Evolutionary conservation across 2,329 filamentous ascomycete species (phyloP).

Genomic region (Fusarium pilosicola): DNA sequence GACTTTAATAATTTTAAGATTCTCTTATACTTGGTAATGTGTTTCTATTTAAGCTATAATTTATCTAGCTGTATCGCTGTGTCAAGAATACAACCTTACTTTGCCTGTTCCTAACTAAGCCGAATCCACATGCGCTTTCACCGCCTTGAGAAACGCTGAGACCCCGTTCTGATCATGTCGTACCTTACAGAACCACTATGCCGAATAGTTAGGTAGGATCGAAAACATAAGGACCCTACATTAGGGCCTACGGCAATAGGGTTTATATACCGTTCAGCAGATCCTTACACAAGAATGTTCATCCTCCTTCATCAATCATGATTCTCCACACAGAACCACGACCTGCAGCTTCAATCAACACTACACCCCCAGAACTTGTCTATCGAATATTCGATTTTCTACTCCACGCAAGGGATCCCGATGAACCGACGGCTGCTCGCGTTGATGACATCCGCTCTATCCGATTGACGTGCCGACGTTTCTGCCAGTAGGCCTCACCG

Average conservation of each 20-base stretch:
- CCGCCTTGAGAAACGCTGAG: neutral
- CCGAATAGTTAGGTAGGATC: neutral
- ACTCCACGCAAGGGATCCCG: rapidly evolving
- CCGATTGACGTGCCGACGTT: neutral
- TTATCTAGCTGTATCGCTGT: too few relatives aligned
- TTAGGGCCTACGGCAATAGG: neutral
- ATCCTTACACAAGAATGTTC: neutral
- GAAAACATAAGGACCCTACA: neutral
- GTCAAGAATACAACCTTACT: too few relatives aligned
- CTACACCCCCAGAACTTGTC: neutral
- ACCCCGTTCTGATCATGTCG: neutral
- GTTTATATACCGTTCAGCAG: neutral
- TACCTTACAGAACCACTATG: neutral
- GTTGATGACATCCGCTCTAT: neutral
- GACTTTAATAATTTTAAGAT: too few relatives aligned
- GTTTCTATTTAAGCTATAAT: too few relatives aligned
- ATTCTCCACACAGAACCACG: neutral
- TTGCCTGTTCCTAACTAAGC: neutral
- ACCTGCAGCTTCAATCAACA: neutral
- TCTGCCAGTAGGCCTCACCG: neutral
- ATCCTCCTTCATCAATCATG: neutral
- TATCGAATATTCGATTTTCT: neutral
- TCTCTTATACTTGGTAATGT: rapidly evolving
- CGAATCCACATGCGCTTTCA: neutral
- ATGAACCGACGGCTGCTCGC: neutral